These are phyloP conservation scores for Triticum timopheevii DNA, from an alignment of 176 grass and related monocot species.

Conservation along the genomic window DNA sequence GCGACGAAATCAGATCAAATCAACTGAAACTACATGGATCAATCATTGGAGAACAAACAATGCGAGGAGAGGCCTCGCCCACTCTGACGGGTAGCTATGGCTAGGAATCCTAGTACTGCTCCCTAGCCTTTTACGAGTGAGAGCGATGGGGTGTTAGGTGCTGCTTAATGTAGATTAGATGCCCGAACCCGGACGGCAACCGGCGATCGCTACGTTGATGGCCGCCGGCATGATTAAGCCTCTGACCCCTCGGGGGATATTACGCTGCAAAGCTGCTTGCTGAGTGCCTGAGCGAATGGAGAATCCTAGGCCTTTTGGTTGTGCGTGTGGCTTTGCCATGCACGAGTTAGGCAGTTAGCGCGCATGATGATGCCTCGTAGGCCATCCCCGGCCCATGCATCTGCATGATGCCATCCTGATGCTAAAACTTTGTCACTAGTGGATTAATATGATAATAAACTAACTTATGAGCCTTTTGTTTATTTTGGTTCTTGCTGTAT, in stretches of 20 bases:
- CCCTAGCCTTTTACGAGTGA: not conserved
- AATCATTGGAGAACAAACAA: not conserved
- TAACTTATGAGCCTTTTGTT: too few relatives aligned
- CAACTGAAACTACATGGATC: not conserved
- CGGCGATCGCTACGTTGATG: conserved; percentile 17
- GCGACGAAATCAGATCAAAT: too few relatives aligned
- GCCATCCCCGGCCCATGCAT: not conserved
- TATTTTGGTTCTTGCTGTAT: too few relatives aligned
- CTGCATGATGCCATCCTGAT: too few relatives aligned
- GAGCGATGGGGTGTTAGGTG: conserved; percentile 11
- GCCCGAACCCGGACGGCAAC: conserved; percentile 26
- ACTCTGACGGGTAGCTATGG: not conserved
- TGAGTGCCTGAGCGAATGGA: not conserved
- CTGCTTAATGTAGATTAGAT: not conserved
- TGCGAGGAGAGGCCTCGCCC: not conserved
- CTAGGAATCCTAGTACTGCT: not conserved
- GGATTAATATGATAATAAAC: too few relatives aligned
- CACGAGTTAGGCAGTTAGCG: conserved; percentile 48
- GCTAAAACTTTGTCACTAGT: conserved; percentile 34
- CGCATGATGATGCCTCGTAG: conserved; percentile 32
- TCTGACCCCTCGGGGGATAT: not conserved
- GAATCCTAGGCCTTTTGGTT: conserved; percentile 1
- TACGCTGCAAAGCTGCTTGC: not conserved
- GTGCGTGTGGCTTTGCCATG: conserved; percentile 16
- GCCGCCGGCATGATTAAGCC: conserved; percentile 13